Conservation (phyloP, 805 yeast species). For the Maudiozyma pseudohumilis region DNA sequence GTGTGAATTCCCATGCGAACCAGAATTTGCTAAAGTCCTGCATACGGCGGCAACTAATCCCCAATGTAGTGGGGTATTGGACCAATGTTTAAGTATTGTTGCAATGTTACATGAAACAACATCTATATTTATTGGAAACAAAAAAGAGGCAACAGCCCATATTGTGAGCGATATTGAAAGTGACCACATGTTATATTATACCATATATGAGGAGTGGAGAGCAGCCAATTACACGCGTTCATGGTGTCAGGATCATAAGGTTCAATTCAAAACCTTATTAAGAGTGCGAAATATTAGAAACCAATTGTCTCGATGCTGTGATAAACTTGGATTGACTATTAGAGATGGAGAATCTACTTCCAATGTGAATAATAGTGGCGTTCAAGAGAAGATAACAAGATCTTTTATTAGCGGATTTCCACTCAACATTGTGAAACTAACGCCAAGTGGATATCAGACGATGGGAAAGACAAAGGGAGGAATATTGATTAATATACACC, state of each 20-base stretch:
- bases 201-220: slow-evolving; percentile 70
- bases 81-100: slow-evolving; percentile 62
- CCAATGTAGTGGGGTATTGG: slow-evolving; percentile 45
- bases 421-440: slow-evolving; percentile 23
- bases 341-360: slow-evolving; percentile 6
- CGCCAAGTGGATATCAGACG: slow-evolving; percentile 24
- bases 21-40: slow-evolving; percentile 73
- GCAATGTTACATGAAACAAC: slow-evolving; percentile 79
- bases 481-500: slow-evolving; percentile 74
- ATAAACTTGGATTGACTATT: slow-evolving; percentile 22
- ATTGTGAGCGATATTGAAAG: slow-evolving; percentile 46
- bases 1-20: slow-evolving; percentile 90
- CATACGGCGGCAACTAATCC: slow-evolving; percentile 42
- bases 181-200: slow-evolving; percentile 70
- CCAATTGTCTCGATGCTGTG: slow-evolving; percentile 57
- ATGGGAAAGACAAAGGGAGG: slow-evolving; percentile 38
- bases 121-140: slow-evolving; percentile 29
- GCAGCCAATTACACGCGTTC: slow-evolving; percentile 53
- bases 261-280: slow-evolving; percentile 64
- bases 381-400: slow-evolving; percentile 6
- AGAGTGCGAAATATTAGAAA: slow-evolving; percentile 61
- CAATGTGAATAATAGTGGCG: background rate
- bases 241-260: slow-evolving; percentile 81
- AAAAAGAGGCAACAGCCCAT: slow-evolving; percentile 14
- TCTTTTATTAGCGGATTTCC: slow-evolving; percentile 29